phyloP scores from a whole-genome alignment of 164 flowering plant species.

The Warburgia ugandensis region DNA sequence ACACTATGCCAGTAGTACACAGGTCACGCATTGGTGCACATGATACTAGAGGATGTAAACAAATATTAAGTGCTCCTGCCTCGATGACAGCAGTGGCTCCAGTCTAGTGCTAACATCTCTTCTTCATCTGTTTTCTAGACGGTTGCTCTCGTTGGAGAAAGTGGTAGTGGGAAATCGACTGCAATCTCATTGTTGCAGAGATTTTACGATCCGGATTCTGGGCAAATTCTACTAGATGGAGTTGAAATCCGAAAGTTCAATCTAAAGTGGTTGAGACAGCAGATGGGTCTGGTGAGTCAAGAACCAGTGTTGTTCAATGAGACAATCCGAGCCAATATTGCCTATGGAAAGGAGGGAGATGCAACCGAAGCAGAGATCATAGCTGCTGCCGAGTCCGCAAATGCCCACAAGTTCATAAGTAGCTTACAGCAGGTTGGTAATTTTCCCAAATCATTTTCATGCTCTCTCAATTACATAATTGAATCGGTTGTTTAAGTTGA shows the following conservation, averaged over 20 bases:
- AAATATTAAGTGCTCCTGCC: too few relatives aligned
- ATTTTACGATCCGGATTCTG: constrained; percentile 42
- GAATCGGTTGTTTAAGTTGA: too few relatives aligned
- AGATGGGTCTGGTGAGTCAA: constrained; percentile 45
- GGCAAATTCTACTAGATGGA: constrained; percentile 32
- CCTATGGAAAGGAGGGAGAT: constrained; percentile 37
- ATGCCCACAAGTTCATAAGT: constrained; percentile 47
- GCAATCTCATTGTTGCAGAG: constrained; percentile 34
- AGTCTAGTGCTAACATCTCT: too few relatives aligned
- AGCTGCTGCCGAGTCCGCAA: constrained; percentile 37
- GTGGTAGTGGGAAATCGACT: constrained; percentile 43
- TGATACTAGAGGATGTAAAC: too few relatives aligned
- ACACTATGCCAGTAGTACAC: too few relatives aligned
- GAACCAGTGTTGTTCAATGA: constrained; percentile 42
- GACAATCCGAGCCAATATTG: constrained; percentile 42
- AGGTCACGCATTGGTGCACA: too few relatives aligned
- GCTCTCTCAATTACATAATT: too few relatives aligned
- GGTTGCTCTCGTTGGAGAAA: constrained; percentile 45
- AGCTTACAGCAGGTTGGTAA: constrained; percentile 38
- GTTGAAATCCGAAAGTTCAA: constrained; percentile 27
- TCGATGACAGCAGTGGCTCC: too few relatives aligned
- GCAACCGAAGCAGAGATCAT: constrained; percentile 35
- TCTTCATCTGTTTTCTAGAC: too few relatives aligned
- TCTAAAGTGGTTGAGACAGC: constrained; percentile 40
- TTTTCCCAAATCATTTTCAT: too few relatives aligned